phyloP scores from a whole-genome alignment of 2,329 filamentous ascomycete species.

The Ceratocystis colombiana region DNA sequence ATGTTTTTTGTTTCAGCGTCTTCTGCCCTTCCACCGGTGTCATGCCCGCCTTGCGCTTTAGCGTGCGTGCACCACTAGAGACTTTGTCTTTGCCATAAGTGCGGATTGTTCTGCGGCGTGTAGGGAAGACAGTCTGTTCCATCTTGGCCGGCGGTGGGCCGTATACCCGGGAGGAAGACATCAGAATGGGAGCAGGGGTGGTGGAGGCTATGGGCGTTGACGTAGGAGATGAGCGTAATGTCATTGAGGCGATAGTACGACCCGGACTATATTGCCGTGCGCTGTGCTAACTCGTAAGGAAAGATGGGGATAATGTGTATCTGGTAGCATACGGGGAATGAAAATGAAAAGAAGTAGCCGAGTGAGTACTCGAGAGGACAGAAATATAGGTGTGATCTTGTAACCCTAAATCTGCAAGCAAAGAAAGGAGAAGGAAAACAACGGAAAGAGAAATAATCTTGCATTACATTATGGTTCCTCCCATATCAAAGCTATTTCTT shows the following conservation, averaged over 20 bases:
- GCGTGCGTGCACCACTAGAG: neutral
- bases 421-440: neutral
- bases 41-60: neutral
- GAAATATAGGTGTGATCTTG: neutral
- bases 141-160: conserved; percentile 28
- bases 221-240: neutral
- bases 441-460: neutral
- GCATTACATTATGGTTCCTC: neutral
- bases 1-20: conserved; percentile 35
- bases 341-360: neutral
- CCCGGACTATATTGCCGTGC: too few species aligned
- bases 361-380: neutral
- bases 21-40: neutral
- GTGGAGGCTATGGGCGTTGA: neutral
- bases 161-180: conserved; percentile 32
- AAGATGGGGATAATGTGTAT: too few species aligned
- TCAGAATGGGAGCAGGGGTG: neutral
- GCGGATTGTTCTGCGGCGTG: conserved; percentile 32
- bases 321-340: too few species aligned
- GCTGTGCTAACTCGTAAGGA: neutral
- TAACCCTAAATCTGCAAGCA: neutral
- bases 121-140: conserved; percentile 36
- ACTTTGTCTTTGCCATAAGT: conserved; percentile 31
- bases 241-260: neutral
- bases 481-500: neutral